Percentiles rank a stretch among this genome's conserved stretches.
Evolutionary conservation across 208 protist genomes (phyloP).

Genomic region (Trypanosoma caninum): DNA sequence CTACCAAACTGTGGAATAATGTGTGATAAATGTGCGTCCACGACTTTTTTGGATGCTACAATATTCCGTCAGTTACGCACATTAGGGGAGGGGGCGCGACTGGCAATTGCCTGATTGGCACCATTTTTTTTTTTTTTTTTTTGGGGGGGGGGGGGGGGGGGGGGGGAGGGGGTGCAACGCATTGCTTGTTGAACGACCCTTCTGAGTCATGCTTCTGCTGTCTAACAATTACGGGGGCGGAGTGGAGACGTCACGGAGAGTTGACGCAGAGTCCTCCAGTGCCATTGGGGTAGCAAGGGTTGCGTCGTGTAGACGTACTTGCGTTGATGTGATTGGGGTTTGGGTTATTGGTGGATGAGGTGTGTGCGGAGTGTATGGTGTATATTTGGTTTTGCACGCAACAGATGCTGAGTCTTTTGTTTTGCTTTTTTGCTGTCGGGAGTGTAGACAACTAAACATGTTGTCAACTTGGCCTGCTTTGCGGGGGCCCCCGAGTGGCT

Average conservation of each 20-base stretch:
- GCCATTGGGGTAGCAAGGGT: conserved; percentile 17
- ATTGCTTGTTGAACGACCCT: conserved; percentile 47
- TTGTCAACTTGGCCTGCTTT: conserved; percentile 15
- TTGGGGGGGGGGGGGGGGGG: background rate
- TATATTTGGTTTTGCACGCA: no score
- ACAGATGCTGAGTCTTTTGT: no score
- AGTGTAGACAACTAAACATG: conserved; percentile 4
- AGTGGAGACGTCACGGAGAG: conserved; percentile 11
- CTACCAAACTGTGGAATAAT: no score
- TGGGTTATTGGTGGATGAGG: conserved; percentile 6
- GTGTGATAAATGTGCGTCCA: no score
- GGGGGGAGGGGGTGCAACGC: conserved; percentile 39
- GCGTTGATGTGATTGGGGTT: conserved; percentile 1
- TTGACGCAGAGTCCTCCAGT: conserved; percentile 11
- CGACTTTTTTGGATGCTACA: no score
- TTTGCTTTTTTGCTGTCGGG: conserved; percentile 13
- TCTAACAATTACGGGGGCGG: conserved; percentile 46
- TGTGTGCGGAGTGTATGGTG: conserved; percentile 16
- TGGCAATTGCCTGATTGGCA: no score
- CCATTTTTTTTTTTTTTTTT: background rate
- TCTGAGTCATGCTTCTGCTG: conserved; percentile 41
- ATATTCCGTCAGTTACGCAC: no score
- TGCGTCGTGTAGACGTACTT: background rate
- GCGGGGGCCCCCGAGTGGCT: conserved; percentile 10
- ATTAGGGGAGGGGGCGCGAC: no score